Percentiles rank a stretch among this genome's conserved stretches.
Evolutionary conservation across 176 grass and related monocot genomes (phyloP).

Genomic region (Poa pratensis): DNA sequence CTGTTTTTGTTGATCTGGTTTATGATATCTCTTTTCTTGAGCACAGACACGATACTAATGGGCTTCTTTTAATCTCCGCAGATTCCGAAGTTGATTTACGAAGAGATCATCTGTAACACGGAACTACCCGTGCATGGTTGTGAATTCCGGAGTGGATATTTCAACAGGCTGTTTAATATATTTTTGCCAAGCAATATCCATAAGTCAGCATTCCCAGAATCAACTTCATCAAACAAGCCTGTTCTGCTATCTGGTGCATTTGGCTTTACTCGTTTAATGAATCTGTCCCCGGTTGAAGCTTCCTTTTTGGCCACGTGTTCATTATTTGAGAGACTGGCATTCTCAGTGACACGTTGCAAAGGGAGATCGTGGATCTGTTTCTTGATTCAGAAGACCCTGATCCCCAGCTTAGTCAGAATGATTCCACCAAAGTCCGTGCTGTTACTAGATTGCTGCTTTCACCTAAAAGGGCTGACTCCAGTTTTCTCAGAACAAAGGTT

Average conservation of each 20-base stretch:
- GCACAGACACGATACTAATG: slow-evolving; percentile 28
- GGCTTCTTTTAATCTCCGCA: slow-evolving; percentile 44
- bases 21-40: slow-evolving; percentile 27
- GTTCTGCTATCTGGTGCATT: slow-evolving; percentile 61
- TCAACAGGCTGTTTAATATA: slow-evolving; percentile 85
- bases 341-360: slow-evolving; percentile 59
- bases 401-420: slow-evolving; percentile 58
- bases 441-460: slow-evolving; percentile 80
- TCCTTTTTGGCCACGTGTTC: slow-evolving; percentile 80
- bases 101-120: slow-evolving; percentile 60
- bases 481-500: slow-evolving; percentile 68
- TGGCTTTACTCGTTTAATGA: slow-evolving; percentile 75
- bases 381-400: slow-evolving; percentile 64
- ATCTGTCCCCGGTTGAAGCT: slow-evolving; percentile 82
- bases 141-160: slow-evolving; percentile 60
- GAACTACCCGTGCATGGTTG: slow-evolving; percentile 48
- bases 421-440: slow-evolving; percentile 65
- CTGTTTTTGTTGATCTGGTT: slow-evolving; percentile 9
- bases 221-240: slow-evolving; percentile 49
- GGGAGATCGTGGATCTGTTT: slow-evolving; percentile 67
- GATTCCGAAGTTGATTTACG: slow-evolving; percentile 90
- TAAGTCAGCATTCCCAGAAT: slow-evolving; percentile 57
- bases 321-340: slow-evolving; percentile 68
- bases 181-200: slow-evolving; percentile 78
- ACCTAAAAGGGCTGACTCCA: slow-evolving; percentile 65